Conservation (phyloP, 306 rosid species). For the Citrullus amarus region DNA sequence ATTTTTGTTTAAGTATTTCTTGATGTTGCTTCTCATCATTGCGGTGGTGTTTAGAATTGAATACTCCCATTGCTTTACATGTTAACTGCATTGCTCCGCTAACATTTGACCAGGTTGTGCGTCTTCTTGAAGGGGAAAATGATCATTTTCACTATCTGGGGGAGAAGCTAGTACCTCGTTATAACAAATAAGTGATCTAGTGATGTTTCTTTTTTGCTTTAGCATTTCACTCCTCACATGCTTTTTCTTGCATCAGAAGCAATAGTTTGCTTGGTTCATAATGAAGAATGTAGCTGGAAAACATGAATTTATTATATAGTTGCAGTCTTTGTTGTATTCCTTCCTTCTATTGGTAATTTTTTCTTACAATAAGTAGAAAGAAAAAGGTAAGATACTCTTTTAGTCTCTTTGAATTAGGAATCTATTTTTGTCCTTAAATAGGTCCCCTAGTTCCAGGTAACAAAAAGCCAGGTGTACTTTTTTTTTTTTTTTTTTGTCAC, state of each 20-base stretch:
- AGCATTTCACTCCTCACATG: not conserved
- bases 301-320: not conserved
- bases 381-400: too few relatives aligned
- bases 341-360: not conserved
- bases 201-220: not conserved
- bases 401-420: too few relatives aligned
- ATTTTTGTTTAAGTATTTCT: not conserved
- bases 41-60: not conserved
- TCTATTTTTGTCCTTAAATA: too few relatives aligned
- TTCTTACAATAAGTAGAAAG: not conserved
- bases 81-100: not conserved
- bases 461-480: too few relatives aligned
- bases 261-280: not conserved
- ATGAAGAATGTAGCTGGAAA: not conserved
- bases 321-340: not conserved
- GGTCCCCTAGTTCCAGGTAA: too few relatives aligned
- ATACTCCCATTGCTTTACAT: not conserved
- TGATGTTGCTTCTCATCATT: not conserved
- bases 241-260: not conserved
- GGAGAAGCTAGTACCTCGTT: constrained; percentile 31
- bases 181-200: constrained; percentile 15
- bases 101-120: constrained; percentile 43
- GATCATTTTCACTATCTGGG: constrained; percentile 33
- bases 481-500: too few relatives aligned
- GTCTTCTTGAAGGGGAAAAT: constrained; percentile 64